phyloP scores from a whole-genome alignment of 306 rosid genomes.

The Oxytropis ochrocephala region DNA sequence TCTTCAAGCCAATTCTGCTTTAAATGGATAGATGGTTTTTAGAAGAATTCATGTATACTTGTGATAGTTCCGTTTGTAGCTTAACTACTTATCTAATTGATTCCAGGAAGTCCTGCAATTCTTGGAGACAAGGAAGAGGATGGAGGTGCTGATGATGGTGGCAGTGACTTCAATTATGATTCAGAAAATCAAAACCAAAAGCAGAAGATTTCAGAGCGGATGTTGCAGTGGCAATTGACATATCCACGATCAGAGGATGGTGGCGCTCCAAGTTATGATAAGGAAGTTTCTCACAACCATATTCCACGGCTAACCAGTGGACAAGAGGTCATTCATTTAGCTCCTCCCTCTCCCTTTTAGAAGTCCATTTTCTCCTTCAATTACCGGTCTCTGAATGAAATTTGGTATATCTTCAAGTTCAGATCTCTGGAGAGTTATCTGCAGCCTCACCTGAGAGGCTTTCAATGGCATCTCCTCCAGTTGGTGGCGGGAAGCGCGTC shows the following conservation, averaged over 20 bases:
- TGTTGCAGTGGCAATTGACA: slow-evolving; percentile 84
- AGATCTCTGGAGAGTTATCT: slow-evolving; percentile 94
- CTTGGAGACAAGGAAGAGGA: slow-evolving; percentile 77
- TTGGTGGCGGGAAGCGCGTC: slow-evolving; percentile 55
- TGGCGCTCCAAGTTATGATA: slow-evolving; percentile 58
- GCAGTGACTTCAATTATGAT: slow-evolving; percentile 59
- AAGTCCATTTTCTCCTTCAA: neutral
- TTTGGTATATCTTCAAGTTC: slow-evolving; percentile 7
- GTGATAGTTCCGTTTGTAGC: neutral
- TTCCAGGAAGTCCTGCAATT: slow-evolving; percentile 84
- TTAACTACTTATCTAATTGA: slow-evolving; percentile 11
- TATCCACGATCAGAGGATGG: slow-evolving; percentile 63
- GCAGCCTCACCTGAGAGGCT: slow-evolving; percentile 93
- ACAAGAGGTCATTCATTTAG: slow-evolving; percentile 59
- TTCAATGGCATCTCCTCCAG: slow-evolving; percentile 83
- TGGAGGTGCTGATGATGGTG: slow-evolving; percentile 46
- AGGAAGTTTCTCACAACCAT: slow-evolving; percentile 74
- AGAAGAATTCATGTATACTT: neutral
- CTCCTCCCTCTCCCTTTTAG: neutral
- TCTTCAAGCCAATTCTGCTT: neutral
- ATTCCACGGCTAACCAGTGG: slow-evolving; percentile 49
- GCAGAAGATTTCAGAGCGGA: slow-evolving; percentile 82
- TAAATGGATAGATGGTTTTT: neutral
- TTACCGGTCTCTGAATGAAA: neutral
- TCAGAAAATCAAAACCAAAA: slow-evolving; percentile 72